phyloP scores from a whole-genome alignment of 2,329 filamentous ascomycete genomes.

The Scytalidium sp. region DNA sequence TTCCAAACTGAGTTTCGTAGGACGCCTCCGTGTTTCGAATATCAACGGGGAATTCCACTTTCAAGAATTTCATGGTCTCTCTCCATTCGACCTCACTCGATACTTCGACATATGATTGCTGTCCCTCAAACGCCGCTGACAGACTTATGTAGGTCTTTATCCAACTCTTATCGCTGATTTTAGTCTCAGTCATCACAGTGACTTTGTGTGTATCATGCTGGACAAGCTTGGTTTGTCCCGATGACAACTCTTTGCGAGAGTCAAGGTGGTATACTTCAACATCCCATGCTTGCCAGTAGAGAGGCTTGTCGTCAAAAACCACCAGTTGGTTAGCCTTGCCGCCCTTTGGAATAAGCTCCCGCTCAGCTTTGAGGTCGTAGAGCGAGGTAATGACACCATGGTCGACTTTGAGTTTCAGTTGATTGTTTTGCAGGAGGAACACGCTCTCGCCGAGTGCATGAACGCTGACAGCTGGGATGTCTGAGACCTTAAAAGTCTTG shows the following conservation, averaged over 20 bases:
- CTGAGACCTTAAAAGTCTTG: constrained; percentile 44
- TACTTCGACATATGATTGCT: constrained; percentile 72
- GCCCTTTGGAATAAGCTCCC: constrained; percentile 73
- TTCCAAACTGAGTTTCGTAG: constrained; percentile 93
- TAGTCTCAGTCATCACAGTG: constrained; percentile 78
- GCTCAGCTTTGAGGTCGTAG: constrained; percentile 67
- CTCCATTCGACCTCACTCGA: constrained; percentile 92
- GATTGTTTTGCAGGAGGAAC: constrained; percentile 77
- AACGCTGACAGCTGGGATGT: constrained; percentile 49
- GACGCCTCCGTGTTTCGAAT: constrained; percentile 87
- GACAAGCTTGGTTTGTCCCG: constrained; percentile 65
- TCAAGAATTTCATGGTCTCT: constrained; percentile 96
- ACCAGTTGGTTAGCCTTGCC: constrained; percentile 87
- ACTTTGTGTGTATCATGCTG: constrained; percentile 73
- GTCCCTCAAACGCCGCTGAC: constrained; percentile 61
- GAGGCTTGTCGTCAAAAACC: constrained; percentile 93
- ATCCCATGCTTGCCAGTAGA: constrained; percentile 98
- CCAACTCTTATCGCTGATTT: constrained; percentile 83
- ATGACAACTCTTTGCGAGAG: constrained; percentile 72
- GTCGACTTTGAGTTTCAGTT: constrained; percentile 70
- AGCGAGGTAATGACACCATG: constrained; percentile 80
- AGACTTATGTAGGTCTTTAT: constrained; percentile 84
- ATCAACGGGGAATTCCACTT: constrained; percentile 96
- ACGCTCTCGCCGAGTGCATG: constrained; percentile 53
- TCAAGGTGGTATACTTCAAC: constrained; percentile 95